These are phyloP conservation scores for Ricinus communis DNA, from an alignment of 345 rosid species.

Conservation along the genomic window DNA sequence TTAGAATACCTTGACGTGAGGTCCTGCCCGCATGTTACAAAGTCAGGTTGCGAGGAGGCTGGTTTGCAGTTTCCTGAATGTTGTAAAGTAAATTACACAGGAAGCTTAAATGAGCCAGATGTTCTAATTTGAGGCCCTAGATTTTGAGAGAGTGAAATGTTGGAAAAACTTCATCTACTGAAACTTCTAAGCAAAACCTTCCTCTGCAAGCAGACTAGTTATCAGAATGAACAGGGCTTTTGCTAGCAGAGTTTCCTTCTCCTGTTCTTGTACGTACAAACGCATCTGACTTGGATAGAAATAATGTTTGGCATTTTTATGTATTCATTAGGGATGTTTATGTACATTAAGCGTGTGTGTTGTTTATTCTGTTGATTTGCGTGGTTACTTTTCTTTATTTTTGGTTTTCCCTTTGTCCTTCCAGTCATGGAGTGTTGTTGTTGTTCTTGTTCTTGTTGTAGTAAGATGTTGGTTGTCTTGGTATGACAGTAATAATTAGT, in stretches of 20 bases:
- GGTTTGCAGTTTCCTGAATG: slow-evolving; percentile 62
- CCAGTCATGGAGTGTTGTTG: slow-evolving; percentile 5
- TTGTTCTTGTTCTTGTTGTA: too few species aligned
- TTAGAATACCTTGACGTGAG: slow-evolving; percentile 81
- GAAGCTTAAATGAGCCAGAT: slow-evolving; percentile 68
- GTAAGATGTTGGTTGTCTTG: slow-evolving; percentile 9
- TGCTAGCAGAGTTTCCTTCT: slow-evolving; percentile 12
- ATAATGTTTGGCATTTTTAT: slow-evolving; percentile 9
- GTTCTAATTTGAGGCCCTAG: slow-evolving; percentile 38
- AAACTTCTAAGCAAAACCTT: neutral
- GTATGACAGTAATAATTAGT: neutral
- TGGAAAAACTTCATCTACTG: neutral
- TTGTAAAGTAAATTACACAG: slow-evolving; percentile 79
- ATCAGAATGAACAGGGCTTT: slow-evolving; percentile 16
- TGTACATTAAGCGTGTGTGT: slow-evolving; percentile 19
- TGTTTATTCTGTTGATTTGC: neutral
- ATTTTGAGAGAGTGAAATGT: slow-evolving; percentile 6
- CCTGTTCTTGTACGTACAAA: slow-evolving; percentile 29
- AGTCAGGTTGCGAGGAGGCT: slow-evolving; percentile 76
- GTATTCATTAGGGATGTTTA: slow-evolving; percentile 13
- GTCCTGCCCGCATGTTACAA: slow-evolving; percentile 72
- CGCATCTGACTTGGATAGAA: slow-evolving; percentile 7
- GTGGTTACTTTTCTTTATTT: too few species aligned
- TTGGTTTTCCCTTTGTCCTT: neutral
- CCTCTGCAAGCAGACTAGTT: slow-evolving; percentile 10